phyloP scores from a whole-genome alignment of 1,284 basidiomycete species.

The Phylloporus sp. region DNA sequence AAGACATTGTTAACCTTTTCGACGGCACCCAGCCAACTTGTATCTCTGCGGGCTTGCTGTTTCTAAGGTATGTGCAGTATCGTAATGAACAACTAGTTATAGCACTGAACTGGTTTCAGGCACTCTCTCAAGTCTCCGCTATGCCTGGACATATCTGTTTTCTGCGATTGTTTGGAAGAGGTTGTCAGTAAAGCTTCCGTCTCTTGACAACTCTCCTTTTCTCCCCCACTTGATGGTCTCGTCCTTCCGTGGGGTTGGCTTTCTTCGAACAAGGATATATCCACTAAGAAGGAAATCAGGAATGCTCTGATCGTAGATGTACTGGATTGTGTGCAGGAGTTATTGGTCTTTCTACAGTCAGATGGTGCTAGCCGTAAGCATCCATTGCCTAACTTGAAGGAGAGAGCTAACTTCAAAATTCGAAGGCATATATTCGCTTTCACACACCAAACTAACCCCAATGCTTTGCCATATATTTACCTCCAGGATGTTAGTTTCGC shows the following conservation, averaged over 20 bases:
- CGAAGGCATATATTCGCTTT: constrained; percentile 22
- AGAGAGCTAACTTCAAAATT: neutral
- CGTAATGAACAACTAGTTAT: neutral
- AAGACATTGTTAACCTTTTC: constrained; percentile 37
- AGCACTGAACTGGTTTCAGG: constrained; percentile 32
- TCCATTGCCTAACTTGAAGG: neutral
- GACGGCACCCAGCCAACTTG: constrained; percentile 15
- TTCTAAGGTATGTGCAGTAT: constrained; percentile 21
- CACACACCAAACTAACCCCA: constrained; percentile 26
- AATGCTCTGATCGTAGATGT: constrained; percentile 12
- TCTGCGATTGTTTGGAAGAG: constrained; percentile 52
- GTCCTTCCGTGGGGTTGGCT: constrained; percentile 56
- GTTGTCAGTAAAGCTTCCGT: constrained; percentile 45
- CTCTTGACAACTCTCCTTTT: constrained; percentile 29
- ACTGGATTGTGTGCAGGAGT: constrained; percentile 12
- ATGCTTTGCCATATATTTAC: constrained; percentile 27
- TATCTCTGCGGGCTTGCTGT: constrained; percentile 36
- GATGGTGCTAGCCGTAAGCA: constrained; percentile 16
- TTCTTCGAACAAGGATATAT: constrained; percentile 30
- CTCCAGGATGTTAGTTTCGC: constrained; percentile 31
- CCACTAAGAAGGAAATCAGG: constrained; percentile 24
- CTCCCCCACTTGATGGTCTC: constrained; percentile 42
- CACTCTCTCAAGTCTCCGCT: constrained; percentile 42
- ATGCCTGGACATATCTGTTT: constrained; percentile 43
- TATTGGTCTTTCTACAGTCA: constrained; percentile 23